Conservation (phyloP, 495 filamentous ascomycete species). For the Pyronema domesticum region DNA sequence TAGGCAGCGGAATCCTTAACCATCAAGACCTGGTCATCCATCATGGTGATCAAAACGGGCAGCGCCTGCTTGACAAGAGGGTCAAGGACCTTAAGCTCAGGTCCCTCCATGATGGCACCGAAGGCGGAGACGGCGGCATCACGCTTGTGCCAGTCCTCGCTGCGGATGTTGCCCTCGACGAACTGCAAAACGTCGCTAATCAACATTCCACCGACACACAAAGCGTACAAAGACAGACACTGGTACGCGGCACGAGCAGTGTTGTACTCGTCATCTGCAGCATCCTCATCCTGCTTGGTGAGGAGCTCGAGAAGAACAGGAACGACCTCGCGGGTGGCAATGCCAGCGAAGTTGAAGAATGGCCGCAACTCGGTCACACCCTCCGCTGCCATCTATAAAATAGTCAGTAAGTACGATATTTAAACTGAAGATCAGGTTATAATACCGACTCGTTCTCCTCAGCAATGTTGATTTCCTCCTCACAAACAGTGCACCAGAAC, state of each 20-base stretch:
- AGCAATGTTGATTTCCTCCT: conserved; percentile 92
- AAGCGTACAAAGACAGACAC: conserved; percentile 84
- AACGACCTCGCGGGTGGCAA: conserved; percentile 80
- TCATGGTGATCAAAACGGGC: conserved; percentile 80
- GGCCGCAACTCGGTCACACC: conserved; percentile 60
- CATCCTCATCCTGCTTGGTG: conserved; percentile 95
- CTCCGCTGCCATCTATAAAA: conserved; percentile 38
- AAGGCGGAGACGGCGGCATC: conserved; percentile 97
- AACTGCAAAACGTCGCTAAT: conserved; percentile 71
- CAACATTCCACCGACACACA: conserved; percentile 65
- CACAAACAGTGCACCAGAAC: conserved; percentile 99
- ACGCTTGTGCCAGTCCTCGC: conserved; percentile 77
- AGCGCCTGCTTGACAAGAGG: conserved; percentile 89
- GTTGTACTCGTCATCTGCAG: conserved; percentile 91
- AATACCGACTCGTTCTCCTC: conserved; percentile 80
- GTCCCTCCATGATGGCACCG: conserved; percentile 96
- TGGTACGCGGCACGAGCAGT: conserved; percentile 88
- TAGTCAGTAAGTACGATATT: not conserved
- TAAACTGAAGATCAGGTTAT: conserved; percentile 3
- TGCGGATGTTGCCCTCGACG: conserved; percentile 76
- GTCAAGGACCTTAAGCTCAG: conserved; percentile 71
- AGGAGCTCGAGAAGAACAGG: conserved; percentile 76
- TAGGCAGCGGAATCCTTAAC: conserved; percentile 97
- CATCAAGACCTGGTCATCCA: conserved; percentile 73
- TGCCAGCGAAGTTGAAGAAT: conserved; percentile 77